phyloP scores from a whole-genome alignment of 164 flowering plant genomes.

The Stephania japonica region DNA sequence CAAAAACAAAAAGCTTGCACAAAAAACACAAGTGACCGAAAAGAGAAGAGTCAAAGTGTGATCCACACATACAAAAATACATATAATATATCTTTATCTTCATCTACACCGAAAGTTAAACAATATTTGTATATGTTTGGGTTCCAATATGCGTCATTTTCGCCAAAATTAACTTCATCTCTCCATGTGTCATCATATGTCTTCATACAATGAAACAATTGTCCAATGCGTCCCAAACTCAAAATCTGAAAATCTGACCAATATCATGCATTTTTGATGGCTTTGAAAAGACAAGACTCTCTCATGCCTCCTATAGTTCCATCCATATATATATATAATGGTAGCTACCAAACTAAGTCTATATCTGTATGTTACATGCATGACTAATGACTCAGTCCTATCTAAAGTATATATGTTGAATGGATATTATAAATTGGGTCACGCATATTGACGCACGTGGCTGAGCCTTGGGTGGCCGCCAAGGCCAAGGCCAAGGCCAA shows the following conservation, averaged over 20 bases:
- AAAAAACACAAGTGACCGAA: background rate
- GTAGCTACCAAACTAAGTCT: no score
- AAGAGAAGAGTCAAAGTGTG: background rate
- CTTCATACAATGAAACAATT: background rate
- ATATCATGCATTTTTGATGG: no score
- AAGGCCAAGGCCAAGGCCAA: background rate
- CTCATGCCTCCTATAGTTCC: background rate
- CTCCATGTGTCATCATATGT: background rate
- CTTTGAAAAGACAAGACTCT: background rate
- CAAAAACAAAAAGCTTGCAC: background rate
- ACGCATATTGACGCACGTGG: no score
- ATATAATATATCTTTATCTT: background rate
- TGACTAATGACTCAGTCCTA: no score
- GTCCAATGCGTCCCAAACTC: background rate
- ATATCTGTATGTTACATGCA: no score
- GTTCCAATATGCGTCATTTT: background rate
- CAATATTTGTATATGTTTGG: no score
- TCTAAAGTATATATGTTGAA: no score
- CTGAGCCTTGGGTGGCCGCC: background rate
- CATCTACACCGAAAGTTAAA: background rate
- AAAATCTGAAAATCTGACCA: background rate
- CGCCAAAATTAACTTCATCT: background rate
- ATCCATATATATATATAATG: no score
- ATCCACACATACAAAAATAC: no score
- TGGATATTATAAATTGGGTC: no score